Evolutionary conservation across 1,284 basidiomycete genomes (phyloP), one percentile per base, ranked within the genome.

Genomic region (Tremellales sp.): DNA sequence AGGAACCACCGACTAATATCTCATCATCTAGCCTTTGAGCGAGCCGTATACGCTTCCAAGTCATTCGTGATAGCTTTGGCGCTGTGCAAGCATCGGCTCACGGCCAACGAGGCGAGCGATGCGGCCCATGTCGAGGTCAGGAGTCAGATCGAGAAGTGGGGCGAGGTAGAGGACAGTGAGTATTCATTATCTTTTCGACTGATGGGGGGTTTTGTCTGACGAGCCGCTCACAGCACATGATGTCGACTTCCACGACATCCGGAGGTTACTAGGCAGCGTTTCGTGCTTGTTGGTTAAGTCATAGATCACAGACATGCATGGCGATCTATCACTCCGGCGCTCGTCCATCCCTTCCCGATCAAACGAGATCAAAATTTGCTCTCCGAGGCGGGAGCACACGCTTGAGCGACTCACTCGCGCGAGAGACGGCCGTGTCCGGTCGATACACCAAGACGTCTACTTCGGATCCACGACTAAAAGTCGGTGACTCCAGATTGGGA

Each of bases 161-260:
- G 95, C 21, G 91, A 95, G 73, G 95, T 99, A 0, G 95, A 98
- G 76, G 95, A 98, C 71, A 88, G 92, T 95, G 63, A 77, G 91
- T 79, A 7, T 29, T 18, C 8, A 36, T 36, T 16, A 18, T 31
- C 9, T 2, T 21, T 10, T 8, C 14, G 2, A 4, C 16, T 13
- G 10, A 7, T n/a, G 9, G 2, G n/a, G 19, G 8, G 10, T 22
- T 28, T 24, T 40, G 26, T 45, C 48, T 45, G 33, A 44, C 25
- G 9, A 25, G 9, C 22, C 18, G 7, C 44, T 62, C 43, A 22
- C 66, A 93, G 90, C 90, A 22, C 92, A 95, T 66, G 92, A 97
- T 70, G 94, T 98, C 36, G 94, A 98, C 72, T 87, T 89, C 70
- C 87, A 95, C 54, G 94, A 97, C 69, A 79, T 97, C 50, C 79